Percentiles rank a stretch among this genome's conserved stretches.
Evolutionary conservation across 345 rosid genomes (phyloP).

Genomic region (Eucalyptus decipiens): DNA sequence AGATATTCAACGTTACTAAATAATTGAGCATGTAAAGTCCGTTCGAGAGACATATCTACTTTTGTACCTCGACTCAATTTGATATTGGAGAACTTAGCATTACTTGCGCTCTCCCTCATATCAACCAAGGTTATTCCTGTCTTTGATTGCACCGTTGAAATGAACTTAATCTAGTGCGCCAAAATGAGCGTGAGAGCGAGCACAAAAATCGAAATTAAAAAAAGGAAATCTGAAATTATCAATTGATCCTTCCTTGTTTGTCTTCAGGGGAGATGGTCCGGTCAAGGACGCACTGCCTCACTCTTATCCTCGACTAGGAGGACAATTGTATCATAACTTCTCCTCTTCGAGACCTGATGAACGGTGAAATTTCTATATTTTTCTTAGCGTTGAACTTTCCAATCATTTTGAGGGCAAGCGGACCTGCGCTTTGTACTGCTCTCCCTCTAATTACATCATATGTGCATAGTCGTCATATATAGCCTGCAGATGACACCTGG

Average conservation of each 20-base stretch:
- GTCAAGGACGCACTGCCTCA: not conserved
- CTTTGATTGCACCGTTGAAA: not conserved
- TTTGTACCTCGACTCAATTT: not conserved
- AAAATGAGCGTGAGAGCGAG: not conserved
- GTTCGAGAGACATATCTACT: not conserved
- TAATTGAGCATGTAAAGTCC: not conserved
- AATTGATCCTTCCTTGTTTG: not conserved
- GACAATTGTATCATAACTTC: not conserved
- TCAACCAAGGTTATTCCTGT: not conserved
- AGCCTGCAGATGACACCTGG: not conserved
- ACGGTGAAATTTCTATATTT: not conserved
- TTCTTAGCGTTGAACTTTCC: not conserved
- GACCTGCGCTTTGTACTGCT: not conserved
- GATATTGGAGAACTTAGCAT: not conserved
- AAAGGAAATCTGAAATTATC: not conserved
- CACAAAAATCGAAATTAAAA: not conserved
- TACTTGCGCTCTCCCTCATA: not conserved
- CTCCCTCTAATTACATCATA: not conserved
- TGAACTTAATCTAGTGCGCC: not conserved
- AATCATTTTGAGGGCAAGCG: not conserved
- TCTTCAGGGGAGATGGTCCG: not conserved
- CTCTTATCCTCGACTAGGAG: not conserved
- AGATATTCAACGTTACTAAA: not conserved
- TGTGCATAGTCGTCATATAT: not conserved
- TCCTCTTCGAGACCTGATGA: not conserved